These are phyloP conservation scores for Raddia guianensis DNA, from an alignment of 176 grass and related monocot species.

Conservation along the genomic window DNA sequence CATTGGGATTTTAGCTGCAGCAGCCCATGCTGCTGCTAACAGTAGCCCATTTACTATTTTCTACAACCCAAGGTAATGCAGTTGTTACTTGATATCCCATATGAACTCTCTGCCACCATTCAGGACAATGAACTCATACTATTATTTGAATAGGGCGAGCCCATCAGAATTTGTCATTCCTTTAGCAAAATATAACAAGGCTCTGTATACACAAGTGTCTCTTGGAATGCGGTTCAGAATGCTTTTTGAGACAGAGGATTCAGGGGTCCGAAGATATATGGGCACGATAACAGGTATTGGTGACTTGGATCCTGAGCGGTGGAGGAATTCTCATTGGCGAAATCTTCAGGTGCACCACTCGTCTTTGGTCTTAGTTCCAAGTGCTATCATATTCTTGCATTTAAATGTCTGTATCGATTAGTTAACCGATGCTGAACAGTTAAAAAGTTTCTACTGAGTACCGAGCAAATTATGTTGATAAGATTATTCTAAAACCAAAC, in stretches of 20 bases:
- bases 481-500: neutral
- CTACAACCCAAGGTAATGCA: conserved; percentile 89
- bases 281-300: conserved; percentile 95
- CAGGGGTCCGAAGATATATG: conserved; percentile 93
- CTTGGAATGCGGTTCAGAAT: conserved; percentile 98
- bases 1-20: conserved; percentile 95
- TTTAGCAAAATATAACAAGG: conserved; percentile 95
- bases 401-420: conserved; percentile 11
- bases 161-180: conserved; percentile 97
- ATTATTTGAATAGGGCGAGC: conserved; percentile 65
- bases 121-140: conserved; percentile 16
- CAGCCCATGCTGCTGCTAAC: conserved; percentile 90
- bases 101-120: neutral
- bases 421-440: neutral
- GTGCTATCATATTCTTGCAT: conserved; percentile 12
- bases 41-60: conserved; percentile 97
- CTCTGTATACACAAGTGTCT: conserved; percentile 95
- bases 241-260: conserved; percentile 99
- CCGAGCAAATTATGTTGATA: neutral
- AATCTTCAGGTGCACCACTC: conserved; percentile 83
- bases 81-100: conserved; percentile 24
- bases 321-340: conserved; percentile 98
- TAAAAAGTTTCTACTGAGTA: too few species aligned
- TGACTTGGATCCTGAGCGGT: conserved; percentile 77
- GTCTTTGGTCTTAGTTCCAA: neutral